Evolutionary conservation across 768 basidiomycete species (phyloP).

Genomic region (Collybiopsis confluens): DNA sequence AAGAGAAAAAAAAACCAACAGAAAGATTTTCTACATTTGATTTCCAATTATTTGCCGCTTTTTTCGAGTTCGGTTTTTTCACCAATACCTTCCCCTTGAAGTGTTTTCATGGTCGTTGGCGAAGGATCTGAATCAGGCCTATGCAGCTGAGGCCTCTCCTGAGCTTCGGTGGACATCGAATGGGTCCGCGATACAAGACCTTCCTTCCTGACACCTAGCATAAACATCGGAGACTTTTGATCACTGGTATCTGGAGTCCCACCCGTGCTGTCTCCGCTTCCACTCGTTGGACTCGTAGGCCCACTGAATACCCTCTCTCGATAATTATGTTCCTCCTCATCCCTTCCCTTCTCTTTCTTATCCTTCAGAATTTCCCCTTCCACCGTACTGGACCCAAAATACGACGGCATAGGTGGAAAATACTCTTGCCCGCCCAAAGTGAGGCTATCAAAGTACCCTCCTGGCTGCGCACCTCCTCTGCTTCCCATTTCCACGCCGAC

Average conservation of each 20-base stretch:
- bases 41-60: neutral
- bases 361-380: slow-evolving; percentile 33
- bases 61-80: neutral
- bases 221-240: neutral
- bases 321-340: slow-evolving; percentile 10
- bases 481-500: slow-evolving; percentile 21
- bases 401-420: slow-evolving; percentile 24
- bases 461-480: slow-evolving; percentile 21
- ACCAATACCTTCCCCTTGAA: neutral
- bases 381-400: slow-evolving; percentile 14
- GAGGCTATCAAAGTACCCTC: slow-evolving; percentile 39
- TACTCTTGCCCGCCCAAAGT: slow-evolving; percentile 21
- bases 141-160: slow-evolving; percentile 11
- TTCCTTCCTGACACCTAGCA: slow-evolving; percentile 3
- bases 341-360: slow-evolving; percentile 7
- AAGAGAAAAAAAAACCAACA: neutral
- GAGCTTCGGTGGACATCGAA: slow-evolving; percentile 13
- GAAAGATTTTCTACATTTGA: neutral
- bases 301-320: neutral
- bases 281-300: neutral
- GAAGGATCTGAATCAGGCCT: slow-evolving; percentile 11
- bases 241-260: neutral
- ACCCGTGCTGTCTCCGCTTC: neutral
- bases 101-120: neutral
- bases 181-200: slow-evolving; percentile 14